Percentiles rank a stretch among this genome's conserved stretches.
Conservation (phyloP, 2,329 filamentous ascomycete species). For the Calonectria honghensis region DNA sequence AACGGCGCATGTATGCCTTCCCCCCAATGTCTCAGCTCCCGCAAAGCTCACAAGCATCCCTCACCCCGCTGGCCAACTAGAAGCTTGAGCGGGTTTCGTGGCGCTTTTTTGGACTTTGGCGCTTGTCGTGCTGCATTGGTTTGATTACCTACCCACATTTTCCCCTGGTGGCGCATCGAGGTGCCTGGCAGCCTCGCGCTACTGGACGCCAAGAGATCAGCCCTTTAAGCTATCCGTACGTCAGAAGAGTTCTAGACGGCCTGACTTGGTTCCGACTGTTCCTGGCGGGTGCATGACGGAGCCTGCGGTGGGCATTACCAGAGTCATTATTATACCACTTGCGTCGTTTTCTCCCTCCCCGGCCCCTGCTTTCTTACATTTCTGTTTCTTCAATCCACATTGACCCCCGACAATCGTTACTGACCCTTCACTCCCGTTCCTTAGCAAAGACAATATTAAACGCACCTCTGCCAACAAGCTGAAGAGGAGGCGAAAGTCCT, state of each 20-base stretch:
- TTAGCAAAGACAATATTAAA: constrained; percentile 37
- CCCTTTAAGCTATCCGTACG: constrained; percentile 44
- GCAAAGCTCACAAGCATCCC: constrained; percentile 36
- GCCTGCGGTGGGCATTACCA: constrained; percentile 32
- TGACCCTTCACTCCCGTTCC: constrained; percentile 33
- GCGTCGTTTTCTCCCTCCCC: constrained; percentile 22
- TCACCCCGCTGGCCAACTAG: constrained; percentile 36
- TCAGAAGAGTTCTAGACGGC: constrained; percentile 52
- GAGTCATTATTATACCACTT: constrained; percentile 37
- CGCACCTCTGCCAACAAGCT: constrained; percentile 54
- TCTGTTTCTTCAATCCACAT: constrained; percentile 5
- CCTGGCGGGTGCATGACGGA: constrained; percentile 42
- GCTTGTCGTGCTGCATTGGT: constrained; percentile 45
- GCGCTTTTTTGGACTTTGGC: constrained; percentile 31
- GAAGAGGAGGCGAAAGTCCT: constrained; percentile 46
- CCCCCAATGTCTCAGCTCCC: constrained; percentile 42
- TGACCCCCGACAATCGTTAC: constrained; percentile 5
- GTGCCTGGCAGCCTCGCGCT: constrained; percentile 52
- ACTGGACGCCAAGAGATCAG: constrained; percentile 48
- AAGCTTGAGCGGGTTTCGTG: constrained; percentile 35
- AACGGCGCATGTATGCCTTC: constrained; percentile 27
- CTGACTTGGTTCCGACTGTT: constrained; percentile 50
- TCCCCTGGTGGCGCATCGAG: constrained; percentile 52
- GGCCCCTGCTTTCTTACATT: constrained; percentile 6
- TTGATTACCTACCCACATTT: constrained; percentile 56